Evolutionary conservation across 306 rosid genomes (phyloP).

Genomic region (Purshia tridentata): DNA sequence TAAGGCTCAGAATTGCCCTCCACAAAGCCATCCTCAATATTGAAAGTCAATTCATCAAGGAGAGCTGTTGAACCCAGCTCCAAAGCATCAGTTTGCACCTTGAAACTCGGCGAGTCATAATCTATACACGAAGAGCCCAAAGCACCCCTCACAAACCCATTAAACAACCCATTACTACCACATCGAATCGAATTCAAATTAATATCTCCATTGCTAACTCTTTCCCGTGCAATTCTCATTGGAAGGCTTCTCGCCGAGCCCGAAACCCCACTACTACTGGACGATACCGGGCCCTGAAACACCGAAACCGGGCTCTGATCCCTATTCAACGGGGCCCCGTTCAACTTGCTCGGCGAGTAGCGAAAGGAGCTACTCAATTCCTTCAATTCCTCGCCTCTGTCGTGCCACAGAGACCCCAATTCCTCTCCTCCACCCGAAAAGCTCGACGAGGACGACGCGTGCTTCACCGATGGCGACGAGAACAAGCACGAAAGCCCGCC

Average conservation of each 20-base stretch:
- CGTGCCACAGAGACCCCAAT: constrained; percentile 51
- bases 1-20: constrained; percentile 61
- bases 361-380: constrained; percentile 74
- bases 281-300: constrained; percentile 83
- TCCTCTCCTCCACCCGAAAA: constrained; percentile 65
- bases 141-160: constrained; percentile 84
- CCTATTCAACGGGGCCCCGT: constrained; percentile 56
- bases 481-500: constrained; percentile 81
- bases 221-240: constrained; percentile 42
- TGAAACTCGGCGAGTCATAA: constrained; percentile 51
- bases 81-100: constrained; percentile 33
- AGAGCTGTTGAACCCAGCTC: constrained; percentile 40
- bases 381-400: constrained; percentile 68
- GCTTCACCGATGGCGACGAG: constrained; percentile 65
- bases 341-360: constrained; percentile 58
- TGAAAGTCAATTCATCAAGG: constrained; percentile 77
- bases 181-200: constrained; percentile 36
- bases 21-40: constrained; percentile 60
- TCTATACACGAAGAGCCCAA: constrained; percentile 76
- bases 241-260: constrained; percentile 47
- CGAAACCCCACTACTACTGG: constrained; percentile 50
- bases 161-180: constrained; percentile 58
- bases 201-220: constrained; percentile 34
- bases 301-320: constrained; percentile 93
- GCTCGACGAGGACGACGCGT: constrained; percentile 47